phyloP scores from a whole-genome alignment of 108 stramenopile species.

The Nitzschia sp. region DNA sequence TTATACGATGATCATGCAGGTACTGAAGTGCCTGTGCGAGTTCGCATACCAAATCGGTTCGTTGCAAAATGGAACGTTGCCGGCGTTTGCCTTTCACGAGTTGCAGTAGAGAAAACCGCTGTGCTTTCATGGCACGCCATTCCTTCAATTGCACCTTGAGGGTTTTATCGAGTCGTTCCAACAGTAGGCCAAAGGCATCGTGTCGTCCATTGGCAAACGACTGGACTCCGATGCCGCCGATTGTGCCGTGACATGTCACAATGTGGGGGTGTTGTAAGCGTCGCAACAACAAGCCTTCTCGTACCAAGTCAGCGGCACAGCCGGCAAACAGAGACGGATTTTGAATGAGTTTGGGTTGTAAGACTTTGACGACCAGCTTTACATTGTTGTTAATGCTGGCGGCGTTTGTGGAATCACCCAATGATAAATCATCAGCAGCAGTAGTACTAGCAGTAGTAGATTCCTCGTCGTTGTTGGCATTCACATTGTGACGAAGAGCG shows the following conservation, averaged over 20 bases:
- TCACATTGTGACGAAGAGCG: background rate
- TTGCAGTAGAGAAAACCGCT: background rate
- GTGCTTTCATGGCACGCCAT: too few species aligned
- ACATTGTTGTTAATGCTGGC: background rate
- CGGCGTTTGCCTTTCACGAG: background rate
- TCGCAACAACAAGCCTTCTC: slow-evolving; percentile 20
- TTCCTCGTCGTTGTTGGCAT: background rate
- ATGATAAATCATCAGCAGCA: background rate
- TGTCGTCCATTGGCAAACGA: slow-evolving; percentile 13
- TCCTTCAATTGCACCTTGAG: slow-evolving; percentile 31
- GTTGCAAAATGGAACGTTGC: background rate
- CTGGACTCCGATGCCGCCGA: background rate
- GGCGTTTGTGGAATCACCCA: background rate
- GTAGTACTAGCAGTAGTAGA: background rate
- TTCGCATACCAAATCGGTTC: background rate
- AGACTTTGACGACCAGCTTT: slow-evolving; percentile 20
- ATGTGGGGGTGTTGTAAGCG: slow-evolving; percentile 10
- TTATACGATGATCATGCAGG: slow-evolving; percentile 60
- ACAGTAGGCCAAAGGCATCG: slow-evolving; percentile 49
- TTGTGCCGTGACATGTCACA: slow-evolving; percentile 8
- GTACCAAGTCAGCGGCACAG: slow-evolving; percentile 22
- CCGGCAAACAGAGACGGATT: slow-evolving; percentile 23
- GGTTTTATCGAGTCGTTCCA: slow-evolving; percentile 51
- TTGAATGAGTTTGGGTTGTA: slow-evolving; percentile 12
- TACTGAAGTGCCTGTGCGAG: slow-evolving; percentile 58